Percentiles rank a stretch among this genome's conserved stretches.
Evolutionary conservation across 257 asterid species (phyloP).

Genomic region (Solanum chilense): DNA sequence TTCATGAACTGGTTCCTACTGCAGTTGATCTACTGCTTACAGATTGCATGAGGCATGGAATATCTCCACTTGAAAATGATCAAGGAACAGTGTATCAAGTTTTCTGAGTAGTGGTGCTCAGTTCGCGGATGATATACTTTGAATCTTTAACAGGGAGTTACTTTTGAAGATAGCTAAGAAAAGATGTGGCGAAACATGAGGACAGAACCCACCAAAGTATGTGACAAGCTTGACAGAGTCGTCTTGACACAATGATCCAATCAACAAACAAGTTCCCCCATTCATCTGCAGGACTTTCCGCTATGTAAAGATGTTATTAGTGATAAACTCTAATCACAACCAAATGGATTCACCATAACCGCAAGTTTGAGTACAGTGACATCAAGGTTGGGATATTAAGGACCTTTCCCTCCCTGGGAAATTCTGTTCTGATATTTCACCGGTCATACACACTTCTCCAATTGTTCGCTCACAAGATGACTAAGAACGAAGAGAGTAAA

Average conservation of each 20-base stretch:
- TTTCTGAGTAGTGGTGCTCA: slow-evolving; percentile 51
- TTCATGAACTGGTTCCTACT: not conserved
- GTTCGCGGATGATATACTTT: slow-evolving; percentile 72
- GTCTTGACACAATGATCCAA: slow-evolving; percentile 25
- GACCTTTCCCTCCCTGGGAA: not conserved
- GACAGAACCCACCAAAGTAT: slow-evolving; percentile 54
- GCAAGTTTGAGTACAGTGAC: slow-evolving; percentile 12
- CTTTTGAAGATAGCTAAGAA: slow-evolving; percentile 72
- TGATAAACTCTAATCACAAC: slow-evolving; percentile 27
- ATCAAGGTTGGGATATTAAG: slow-evolving; percentile 11
- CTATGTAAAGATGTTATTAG: slow-evolving; percentile 20
- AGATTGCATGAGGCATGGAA: not conserved
- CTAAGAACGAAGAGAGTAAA: slow-evolving; percentile 41
- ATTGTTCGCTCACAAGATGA: slow-evolving; percentile 49
- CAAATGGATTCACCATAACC: slow-evolving; percentile 48
- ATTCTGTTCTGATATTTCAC: not conserved
- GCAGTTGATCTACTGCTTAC: not conserved
- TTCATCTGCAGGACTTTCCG: slow-evolving; percentile 44
- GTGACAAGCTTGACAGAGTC: slow-evolving; percentile 19
- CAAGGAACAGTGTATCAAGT: slow-evolving; percentile 3
- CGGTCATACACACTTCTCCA: slow-evolving; percentile 46
- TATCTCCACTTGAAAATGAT: not conserved
- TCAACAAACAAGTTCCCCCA: slow-evolving; percentile 23
- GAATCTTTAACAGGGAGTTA: slow-evolving; percentile 68
- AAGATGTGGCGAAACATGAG: slow-evolving; percentile 63